Conservation (phyloP, 2,329 filamentous ascomycete species). For the Teratosphaeria epicoccoides region DNA sequence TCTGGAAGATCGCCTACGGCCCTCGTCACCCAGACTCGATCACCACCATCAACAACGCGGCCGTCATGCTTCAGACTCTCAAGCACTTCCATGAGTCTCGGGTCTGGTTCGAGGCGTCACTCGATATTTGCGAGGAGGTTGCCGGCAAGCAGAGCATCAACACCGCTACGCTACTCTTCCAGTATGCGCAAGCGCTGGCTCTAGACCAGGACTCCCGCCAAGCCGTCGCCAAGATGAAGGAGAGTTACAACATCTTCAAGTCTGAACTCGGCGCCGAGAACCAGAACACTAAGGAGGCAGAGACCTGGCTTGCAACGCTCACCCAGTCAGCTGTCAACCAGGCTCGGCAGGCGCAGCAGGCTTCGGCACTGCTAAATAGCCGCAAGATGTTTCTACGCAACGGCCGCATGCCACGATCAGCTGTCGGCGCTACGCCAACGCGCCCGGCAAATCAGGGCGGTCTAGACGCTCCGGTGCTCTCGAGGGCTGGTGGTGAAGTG, state of each 20-base stretch:
- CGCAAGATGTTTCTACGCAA: constrained; percentile 17
- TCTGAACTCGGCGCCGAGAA: constrained; percentile 76
- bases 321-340: constrained; percentile 92
- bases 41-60: constrained; percentile 96
- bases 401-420: constrained; percentile 39
- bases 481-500: constrained; percentile 1
- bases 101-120: constrained; percentile 90
- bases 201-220: constrained; percentile 91
- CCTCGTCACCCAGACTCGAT: constrained; percentile 91
- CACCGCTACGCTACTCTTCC: constrained; percentile 89
- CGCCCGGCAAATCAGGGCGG: constrained; percentile 39
- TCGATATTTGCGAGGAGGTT: constrained; percentile 77
- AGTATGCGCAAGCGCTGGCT: constrained; percentile 88
- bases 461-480: background rate
- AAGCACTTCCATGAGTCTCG: constrained; percentile 93
- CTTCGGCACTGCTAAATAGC: constrained; percentile 36
- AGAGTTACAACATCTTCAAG: constrained; percentile 94
- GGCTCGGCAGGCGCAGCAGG: constrained; percentile 84
- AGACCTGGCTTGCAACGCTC: constrained; percentile 90
- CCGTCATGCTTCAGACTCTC: constrained; percentile 93
- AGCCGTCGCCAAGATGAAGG: constrained; percentile 86
- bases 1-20: constrained; percentile 97
- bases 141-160: constrained; percentile 84
- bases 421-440: constrained; percentile 45
- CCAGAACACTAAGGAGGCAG: constrained; percentile 96